phyloP scores from a whole-genome alignment of 2,329 filamentous ascomycete genomes.

The Thermothelomyces thermophilus region DNA sequence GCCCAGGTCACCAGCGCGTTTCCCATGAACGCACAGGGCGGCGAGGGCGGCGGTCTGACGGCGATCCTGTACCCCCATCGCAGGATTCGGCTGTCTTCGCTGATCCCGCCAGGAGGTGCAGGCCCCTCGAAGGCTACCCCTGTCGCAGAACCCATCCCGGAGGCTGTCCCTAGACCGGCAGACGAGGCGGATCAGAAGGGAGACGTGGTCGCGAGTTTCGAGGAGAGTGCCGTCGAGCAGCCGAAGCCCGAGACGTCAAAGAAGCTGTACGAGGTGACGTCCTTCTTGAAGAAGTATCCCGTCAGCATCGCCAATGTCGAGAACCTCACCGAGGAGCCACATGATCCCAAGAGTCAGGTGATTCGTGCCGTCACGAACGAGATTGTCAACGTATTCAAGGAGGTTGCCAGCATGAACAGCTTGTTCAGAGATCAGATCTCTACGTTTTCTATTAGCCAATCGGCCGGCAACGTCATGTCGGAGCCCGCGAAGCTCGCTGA shows the following conservation, averaged over 20 bases:
- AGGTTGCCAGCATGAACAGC: constrained; percentile 87
- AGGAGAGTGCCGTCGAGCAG: constrained; percentile 67
- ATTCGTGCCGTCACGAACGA: constrained; percentile 92
- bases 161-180: constrained; percentile 49
- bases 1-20: constrained; percentile 97
- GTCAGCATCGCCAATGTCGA: constrained; percentile 95
- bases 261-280: constrained; percentile 73
- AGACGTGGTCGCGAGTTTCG: constrained; percentile 94
- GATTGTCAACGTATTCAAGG: constrained; percentile 98
- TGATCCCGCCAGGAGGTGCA: constrained; percentile 62
- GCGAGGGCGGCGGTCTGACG: constrained; percentile 76
- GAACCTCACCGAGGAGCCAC: constrained; percentile 81
- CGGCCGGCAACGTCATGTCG: constrained; percentile 87
- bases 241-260: constrained; percentile 43
- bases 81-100: constrained; percentile 78
- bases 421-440: constrained; percentile 96
- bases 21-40: constrained; percentile 58
- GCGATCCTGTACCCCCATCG: constrained; percentile 95
- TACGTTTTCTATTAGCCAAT: constrained; percentile 93
- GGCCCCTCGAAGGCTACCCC: constrained; percentile 47
- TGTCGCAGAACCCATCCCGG: constrained; percentile 44
- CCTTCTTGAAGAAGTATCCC: constrained; percentile 83
- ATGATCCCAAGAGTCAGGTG: constrained; percentile 81
- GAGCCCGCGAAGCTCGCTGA: constrained; percentile 94
- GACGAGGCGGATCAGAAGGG: constrained; percentile 60